Evolutionary conservation across 768 basidiomycete genomes (phyloP).

Genomic region (Lactarius tabidus): DNA sequence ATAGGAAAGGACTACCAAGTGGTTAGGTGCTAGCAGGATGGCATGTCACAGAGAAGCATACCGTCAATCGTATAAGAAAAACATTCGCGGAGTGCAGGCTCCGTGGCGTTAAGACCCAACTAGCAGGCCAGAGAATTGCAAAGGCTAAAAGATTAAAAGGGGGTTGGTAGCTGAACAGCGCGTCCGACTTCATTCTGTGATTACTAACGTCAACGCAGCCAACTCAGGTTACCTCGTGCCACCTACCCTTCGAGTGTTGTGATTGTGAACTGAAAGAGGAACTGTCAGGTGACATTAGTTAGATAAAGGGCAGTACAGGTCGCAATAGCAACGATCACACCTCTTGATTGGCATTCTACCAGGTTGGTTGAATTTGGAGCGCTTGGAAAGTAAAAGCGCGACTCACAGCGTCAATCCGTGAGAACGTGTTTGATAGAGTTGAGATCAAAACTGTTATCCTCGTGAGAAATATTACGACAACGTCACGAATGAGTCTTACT

Average conservation of each 20-base stretch:
- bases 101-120: slow-evolving; percentile 70
- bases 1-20: slow-evolving; percentile 62
- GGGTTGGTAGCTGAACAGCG: slow-evolving; percentile 87
- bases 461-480: slow-evolving; percentile 12
- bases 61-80: slow-evolving; percentile 78
- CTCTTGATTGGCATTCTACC: slow-evolving; percentile 58
- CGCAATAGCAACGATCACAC: slow-evolving; percentile 30
- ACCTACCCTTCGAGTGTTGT: slow-evolving; percentile 81
- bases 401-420: slow-evolving; percentile 61
- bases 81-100: slow-evolving; percentile 82
- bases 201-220: slow-evolving; percentile 13
- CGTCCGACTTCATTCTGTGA: slow-evolving; percentile 78
- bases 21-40: background rate
- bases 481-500: slow-evolving; percentile 46
- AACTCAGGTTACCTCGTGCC: background rate
- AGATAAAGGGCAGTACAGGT: background rate
- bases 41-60: slow-evolving; percentile 31
- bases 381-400: background rate
- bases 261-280: slow-evolving; percentile 83
- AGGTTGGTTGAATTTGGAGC: background rate
- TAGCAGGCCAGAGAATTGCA: slow-evolving; percentile 71
- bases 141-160: slow-evolving; percentile 87
- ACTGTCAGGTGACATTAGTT: slow-evolving; percentile 39
- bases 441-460: slow-evolving; percentile 63
- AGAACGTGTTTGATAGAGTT: slow-evolving; percentile 86